A percentile compares a stretch with the other conserved stretches of the same genome.
These are phyloP conservation scores for Salvia sclarea DNA, from an alignment of 305 asterid genomes.

Conservation along the genomic window DNA sequence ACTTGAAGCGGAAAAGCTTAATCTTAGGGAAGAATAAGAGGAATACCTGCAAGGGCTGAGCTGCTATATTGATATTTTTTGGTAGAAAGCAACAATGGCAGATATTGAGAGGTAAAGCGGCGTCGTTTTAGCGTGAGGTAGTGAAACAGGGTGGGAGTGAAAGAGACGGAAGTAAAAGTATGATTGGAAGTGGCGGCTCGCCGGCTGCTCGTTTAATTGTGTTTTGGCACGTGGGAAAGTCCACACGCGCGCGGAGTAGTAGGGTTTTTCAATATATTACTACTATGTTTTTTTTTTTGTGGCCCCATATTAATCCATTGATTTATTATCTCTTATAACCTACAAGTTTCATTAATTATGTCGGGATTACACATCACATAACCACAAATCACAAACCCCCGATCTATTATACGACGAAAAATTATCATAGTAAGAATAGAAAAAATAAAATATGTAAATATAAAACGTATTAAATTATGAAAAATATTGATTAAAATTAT, in stretches of 20 bases:
- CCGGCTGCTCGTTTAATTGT: conserved; percentile 12
- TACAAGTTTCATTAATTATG: too few relatives aligned
- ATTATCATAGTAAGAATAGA: too few relatives aligned
- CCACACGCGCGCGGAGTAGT: conserved; percentile 19
- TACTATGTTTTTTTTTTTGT: neutral
- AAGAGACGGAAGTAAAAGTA: conserved; percentile 31
- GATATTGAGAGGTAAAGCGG: conserved; percentile 25
- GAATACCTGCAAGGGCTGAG: conserved; percentile 4
- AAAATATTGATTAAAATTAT: too few relatives aligned
- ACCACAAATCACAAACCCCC: too few relatives aligned
- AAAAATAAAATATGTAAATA: too few relatives aligned
- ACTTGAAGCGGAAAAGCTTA: neutral
- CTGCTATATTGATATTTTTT: neutral
- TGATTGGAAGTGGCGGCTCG: conserved; percentile 45
- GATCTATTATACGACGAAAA: too few relatives aligned
- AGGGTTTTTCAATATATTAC: conserved; percentile 31
- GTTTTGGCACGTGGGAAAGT: conserved; percentile 34
- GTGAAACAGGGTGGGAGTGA: conserved; percentile 3
- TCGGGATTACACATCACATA: too few relatives aligned
- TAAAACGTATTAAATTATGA: too few relatives aligned
- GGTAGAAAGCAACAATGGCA: conserved; percentile 14
- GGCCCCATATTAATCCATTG: neutral
- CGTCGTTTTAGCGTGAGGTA: conserved; percentile 31
- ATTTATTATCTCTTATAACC: neutral
- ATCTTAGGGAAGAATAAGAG: conserved; percentile 10